Evolutionary conservation across 495 filamentous ascomycete genomes (phyloP).

Genomic region (Hypoxylon fuscum): DNA sequence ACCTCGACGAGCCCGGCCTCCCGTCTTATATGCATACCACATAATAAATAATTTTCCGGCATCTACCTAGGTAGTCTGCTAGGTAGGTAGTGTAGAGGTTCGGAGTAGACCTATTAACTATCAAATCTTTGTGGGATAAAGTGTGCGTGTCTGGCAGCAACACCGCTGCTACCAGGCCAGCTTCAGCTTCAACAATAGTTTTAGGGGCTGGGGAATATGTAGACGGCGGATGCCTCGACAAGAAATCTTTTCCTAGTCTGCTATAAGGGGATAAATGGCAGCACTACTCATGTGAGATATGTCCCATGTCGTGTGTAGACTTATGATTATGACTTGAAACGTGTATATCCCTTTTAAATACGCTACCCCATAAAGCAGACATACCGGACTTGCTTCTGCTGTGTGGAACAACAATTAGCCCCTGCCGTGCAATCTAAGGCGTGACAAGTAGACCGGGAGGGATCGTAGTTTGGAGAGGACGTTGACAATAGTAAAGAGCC

Average conservation of each 20-base stretch:
- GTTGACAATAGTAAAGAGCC: conserved; percentile 21
- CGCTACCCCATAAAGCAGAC: conserved; percentile 39
- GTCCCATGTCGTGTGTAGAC: background rate
- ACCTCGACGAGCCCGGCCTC: conserved; percentile 37
- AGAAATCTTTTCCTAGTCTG: too few species aligned
- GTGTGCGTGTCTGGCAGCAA: too few species aligned
- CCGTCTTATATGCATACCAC: conserved; percentile 27
- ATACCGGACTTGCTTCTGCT: conserved; percentile 36
- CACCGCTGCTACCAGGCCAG: too few species aligned
- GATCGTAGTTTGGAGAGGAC: conserved; percentile 13
- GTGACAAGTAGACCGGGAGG: conserved; percentile 6
- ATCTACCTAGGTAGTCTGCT: too few species aligned
- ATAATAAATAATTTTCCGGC: background rate
- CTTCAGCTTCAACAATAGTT: too few species aligned
- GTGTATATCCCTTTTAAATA: conserved; percentile 5
- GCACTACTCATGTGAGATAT: background rate
- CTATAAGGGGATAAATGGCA: background rate
- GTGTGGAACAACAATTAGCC: conserved; percentile 36
- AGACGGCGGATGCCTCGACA: too few species aligned
- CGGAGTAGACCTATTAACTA: too few species aligned
- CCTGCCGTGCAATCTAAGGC: conserved; percentile 23
- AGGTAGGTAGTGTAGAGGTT: too few species aligned
- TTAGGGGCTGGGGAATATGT: too few species aligned
- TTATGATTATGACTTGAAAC: background rate
- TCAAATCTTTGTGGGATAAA: too few species aligned